Evolutionary conservation across 805 yeast species (phyloP).

Genomic region (Kazachstania taianensis): DNA sequence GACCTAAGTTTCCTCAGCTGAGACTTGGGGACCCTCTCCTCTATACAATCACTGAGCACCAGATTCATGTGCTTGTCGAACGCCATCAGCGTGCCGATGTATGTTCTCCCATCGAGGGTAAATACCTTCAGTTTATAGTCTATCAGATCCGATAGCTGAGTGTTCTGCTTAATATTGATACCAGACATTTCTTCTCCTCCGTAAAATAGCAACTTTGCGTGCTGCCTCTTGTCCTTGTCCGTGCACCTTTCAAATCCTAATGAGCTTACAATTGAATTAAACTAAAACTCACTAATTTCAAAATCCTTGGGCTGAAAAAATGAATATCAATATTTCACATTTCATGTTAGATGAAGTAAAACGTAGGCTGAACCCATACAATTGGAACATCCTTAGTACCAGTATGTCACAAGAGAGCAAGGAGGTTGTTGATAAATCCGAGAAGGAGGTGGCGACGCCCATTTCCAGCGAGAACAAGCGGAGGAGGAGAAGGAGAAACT

Average conservation of each 20-base stretch:
- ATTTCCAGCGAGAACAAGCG: conserved; percentile 3
- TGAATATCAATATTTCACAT: too few relatives aligned
- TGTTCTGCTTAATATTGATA: conserved; percentile 19
- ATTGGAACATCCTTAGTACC: too few relatives aligned
- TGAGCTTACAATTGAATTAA: too few relatives aligned
- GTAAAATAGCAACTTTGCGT: too few relatives aligned
- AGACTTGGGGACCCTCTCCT: conserved; percentile 63
- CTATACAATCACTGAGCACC: conserved; percentile 77
- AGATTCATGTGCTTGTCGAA: conserved; percentile 86
- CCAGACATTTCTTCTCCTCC: conserved; percentile 7
- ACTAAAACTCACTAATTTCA: too few relatives aligned
- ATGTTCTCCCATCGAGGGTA: conserved; percentile 66
- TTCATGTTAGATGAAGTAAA: neutral
- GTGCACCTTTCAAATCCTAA: too few relatives aligned
- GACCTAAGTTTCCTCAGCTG: conserved; percentile 29
- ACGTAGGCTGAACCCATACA: neutral
- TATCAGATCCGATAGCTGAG: conserved; percentile 46
- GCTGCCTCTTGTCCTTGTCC: too few relatives aligned
- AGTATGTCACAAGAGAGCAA: conserved; percentile 23
- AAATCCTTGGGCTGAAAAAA: too few relatives aligned
- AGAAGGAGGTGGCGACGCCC: neutral
- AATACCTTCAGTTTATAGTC: conserved; percentile 64
- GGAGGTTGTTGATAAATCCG: neutral
- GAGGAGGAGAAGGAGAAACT: conserved; percentile 37
- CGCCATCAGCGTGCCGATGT: conserved; percentile 73